Evolutionary conservation across 495 filamentous ascomycete species (phyloP), one percentile per base, ranked within the genome.

Genomic region (Alectoria sarmentosa): DNA sequence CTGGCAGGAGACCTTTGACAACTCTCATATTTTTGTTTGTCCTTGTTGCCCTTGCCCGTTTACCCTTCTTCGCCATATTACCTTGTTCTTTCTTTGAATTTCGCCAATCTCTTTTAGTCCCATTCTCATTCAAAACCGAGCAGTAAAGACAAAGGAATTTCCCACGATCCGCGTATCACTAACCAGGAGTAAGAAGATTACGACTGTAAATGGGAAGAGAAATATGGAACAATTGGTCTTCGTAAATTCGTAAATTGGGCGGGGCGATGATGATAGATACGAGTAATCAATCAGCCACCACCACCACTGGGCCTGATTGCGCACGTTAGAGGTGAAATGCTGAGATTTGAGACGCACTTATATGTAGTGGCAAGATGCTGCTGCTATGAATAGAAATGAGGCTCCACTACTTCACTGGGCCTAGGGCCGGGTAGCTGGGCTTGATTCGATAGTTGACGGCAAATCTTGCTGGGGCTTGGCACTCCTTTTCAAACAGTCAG

Each of bases 401-500:
- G 30, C 30, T 55, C 14, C 28, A 8, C 26, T 17, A 32, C 21
- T 26, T 2, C 21, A n/a, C n/a, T 44, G 8, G 15, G 49, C 6
- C 28, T 54, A 32, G 49, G 28, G 13, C 28, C 49, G 48, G 48
- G 48, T 54, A 54, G 28, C 26, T 8, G 44, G n/a, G n/a, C 9
- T 11, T 10, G 13, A 54, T 54, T 54, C 28, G 49, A 52, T 59
- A 59, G 56, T 59, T 26, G 6, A 30, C 37, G 55, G 21, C 48
- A 28, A 52, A 52, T 28, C 9, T 48, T 48, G 44, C 44, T 48
- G n/a, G 26, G 44, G 13, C 13, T 49, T 49, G 46, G 46, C 46
- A 49, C 46, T 49, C 46, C 46, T 49, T 49, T 49, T 49, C 46
- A n/a, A n/a, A n/a, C n/a, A n/a, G n/a, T n/a, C n/a, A 49, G 9